These are phyloP conservation scores for Climacium dendroides DNA, from an alignment of 225 moss, liverwort and hornwort genomes.

Conservation along the genomic window DNA sequence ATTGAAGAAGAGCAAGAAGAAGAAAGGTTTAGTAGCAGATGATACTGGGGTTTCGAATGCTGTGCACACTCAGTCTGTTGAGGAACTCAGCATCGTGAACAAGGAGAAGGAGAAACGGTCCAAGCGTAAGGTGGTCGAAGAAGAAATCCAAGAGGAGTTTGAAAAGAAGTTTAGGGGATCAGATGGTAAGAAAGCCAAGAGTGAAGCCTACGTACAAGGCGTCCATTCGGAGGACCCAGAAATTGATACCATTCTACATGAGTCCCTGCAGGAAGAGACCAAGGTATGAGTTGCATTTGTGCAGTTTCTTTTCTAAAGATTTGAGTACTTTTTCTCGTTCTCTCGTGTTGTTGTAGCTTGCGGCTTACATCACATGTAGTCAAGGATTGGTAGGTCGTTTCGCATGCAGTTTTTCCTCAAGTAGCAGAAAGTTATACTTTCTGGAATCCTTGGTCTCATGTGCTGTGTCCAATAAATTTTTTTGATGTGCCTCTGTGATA, in stretches of 20 bases:
- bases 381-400: not conserved
- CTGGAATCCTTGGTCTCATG: not conserved
- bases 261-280: conserved; percentile 13
- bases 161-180: conserved; percentile 46
- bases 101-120: conserved; percentile 24
- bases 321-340: not conserved
- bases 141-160: conserved; percentile 46
- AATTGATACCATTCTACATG: conserved; percentile 21
- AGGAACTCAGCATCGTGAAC: not conserved
- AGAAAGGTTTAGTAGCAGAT: not conserved
- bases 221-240: conserved; percentile 25
- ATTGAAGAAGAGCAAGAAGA: conserved; percentile 27
- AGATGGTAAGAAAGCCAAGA: conserved; percentile 26
- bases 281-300: conserved; percentile 16
- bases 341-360: not conserved
- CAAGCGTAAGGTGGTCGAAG: conserved; percentile 55
- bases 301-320: not conserved
- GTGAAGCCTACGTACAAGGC: not conserved
- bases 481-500: not conserved
- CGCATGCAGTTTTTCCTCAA: not conserved
- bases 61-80: not conserved
- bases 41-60: not conserved
- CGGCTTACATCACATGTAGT: not conserved
- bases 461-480: not conserved
- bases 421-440: not conserved